Evolutionary conservation across 352 stramenopile species (phyloP).

Genomic region (Phytophthora sansomeana): DNA sequence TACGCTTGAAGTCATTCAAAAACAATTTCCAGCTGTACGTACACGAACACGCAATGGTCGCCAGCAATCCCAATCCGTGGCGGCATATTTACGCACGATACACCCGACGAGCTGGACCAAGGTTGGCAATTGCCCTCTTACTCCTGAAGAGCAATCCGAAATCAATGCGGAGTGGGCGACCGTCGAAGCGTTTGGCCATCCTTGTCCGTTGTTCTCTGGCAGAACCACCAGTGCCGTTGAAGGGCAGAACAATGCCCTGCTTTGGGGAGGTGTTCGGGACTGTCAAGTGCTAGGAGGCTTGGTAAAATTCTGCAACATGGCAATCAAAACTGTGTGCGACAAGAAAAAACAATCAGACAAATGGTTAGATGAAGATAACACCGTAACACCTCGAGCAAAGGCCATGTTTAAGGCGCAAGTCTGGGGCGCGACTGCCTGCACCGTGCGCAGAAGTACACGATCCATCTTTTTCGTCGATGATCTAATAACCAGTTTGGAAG

Average conservation of each 20-base stretch:
- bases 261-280: not conserved
- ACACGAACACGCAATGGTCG: not conserved
- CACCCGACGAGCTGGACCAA: conserved; percentile 20
- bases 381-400: not conserved
- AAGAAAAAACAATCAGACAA: not conserved
- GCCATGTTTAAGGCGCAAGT: conserved; percentile 12
- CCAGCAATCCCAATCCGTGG: not conserved
- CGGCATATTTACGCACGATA: conserved; percentile 6
- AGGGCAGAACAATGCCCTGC: conserved; percentile 9
- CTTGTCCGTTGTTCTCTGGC: not conserved
- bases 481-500: not conserved
- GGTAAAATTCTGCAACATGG: not conserved
- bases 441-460: conserved; percentile 3
- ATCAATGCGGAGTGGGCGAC: not conserved
- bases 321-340: not conserved
- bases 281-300: conserved; percentile 2
- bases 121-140: conserved; percentile 4
- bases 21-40: not conserved
- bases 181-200: not conserved
- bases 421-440: conserved; percentile 2
- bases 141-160: not conserved
- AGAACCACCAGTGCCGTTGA: conserved; percentile 15
- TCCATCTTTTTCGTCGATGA: not conserved
- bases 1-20: not conserved
- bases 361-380: conserved; percentile 1